phyloP scores from a whole-genome alignment of 495 filamentous ascomycete genomes.

The Neurospora tetraspora region DNA sequence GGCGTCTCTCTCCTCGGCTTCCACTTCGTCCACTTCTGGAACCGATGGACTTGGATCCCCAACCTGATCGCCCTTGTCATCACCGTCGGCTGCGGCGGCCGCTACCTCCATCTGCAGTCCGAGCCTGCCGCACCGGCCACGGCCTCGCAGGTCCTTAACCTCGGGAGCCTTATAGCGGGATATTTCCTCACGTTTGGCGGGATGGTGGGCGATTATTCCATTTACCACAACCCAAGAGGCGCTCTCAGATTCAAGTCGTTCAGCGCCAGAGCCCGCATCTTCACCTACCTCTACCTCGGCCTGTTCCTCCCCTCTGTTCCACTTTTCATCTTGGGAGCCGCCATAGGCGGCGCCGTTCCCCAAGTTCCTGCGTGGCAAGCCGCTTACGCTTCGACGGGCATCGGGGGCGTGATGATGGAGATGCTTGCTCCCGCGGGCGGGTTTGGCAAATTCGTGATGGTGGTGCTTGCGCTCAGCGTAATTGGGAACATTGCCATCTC shows the following conservation, averaged over 20 bases:
- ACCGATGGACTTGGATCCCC: conserved; percentile 48
- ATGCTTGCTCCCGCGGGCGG: conserved; percentile 39
- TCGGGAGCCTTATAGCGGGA: conserved; percentile 28
- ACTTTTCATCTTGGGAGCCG: conserved; percentile 42
- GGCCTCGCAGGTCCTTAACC: conserved; percentile 19
- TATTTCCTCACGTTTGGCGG: conserved; percentile 37
- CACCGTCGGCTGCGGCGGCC: conserved; percentile 38
- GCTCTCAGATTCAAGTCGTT: neutral
- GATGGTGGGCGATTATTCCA: conserved; percentile 30
- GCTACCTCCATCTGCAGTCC: conserved; percentile 29
- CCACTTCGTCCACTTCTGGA: conserved; percentile 40
- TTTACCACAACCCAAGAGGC: conserved; percentile 21
- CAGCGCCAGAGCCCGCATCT: conserved; percentile 20
- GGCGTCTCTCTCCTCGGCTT: conserved; percentile 42
- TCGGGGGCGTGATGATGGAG: conserved; percentile 39
- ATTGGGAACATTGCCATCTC: conserved; percentile 39
- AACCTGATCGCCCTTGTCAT: conserved; percentile 40
- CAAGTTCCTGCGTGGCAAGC: conserved; percentile 26
- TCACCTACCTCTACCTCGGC: conserved; percentile 32
- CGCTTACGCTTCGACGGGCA: conserved; percentile 33
- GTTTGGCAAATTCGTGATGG: conserved; percentile 43
- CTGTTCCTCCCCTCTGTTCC: conserved; percentile 37
- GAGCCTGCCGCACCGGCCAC: conserved; percentile 14
- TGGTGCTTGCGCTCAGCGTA: conserved; percentile 39
- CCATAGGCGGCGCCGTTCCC: conserved; percentile 36